Conservation (phyloP, 192 early-diverging fungal genomes). For the Coemansia sp. region DNA sequence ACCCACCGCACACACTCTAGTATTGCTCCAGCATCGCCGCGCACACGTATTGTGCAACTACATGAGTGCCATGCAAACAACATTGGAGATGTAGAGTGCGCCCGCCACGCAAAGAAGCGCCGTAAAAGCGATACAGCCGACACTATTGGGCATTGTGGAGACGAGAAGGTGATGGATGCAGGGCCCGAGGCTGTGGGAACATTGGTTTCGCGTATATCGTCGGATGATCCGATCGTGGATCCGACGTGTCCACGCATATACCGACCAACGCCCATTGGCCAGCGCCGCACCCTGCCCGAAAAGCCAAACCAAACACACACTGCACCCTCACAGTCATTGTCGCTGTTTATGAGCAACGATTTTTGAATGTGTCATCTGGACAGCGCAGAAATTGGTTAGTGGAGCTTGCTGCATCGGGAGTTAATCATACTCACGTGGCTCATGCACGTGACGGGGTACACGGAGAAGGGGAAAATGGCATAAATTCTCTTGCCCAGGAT, state of each 20-base stretch:
- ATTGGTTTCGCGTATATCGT: too few species aligned
- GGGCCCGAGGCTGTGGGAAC: too few species aligned
- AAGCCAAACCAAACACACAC: neutral
- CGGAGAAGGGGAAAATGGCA: neutral
- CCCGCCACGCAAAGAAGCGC: too few species aligned
- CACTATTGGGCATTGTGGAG: too few species aligned
- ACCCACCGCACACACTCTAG: neutral
- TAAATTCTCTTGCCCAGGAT: neutral
- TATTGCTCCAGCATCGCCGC: neutral
- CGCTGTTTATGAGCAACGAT: neutral
- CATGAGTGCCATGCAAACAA: too few species aligned
- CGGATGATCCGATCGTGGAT: slow-evolving; percentile 22
- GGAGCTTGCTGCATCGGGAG: neutral
- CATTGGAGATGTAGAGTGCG: too few species aligned
- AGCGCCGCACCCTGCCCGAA: neutral
- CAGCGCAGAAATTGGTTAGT: neutral
- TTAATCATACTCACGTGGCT: neutral
- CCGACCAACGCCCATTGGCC: slow-evolving; percentile 27
- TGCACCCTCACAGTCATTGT: neutral
- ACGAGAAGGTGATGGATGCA: too few species aligned
- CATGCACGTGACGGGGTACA: neutral
- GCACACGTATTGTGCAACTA: too few species aligned
- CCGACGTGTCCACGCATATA: slow-evolving; percentile 16
- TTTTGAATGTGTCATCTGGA: neutral
- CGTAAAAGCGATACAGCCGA: too few species aligned